These are phyloP conservation scores for Allantophomopsis cytisporea DNA, from an alignment of 2,329 filamentous ascomycete species.

Conservation along the genomic window DNA sequence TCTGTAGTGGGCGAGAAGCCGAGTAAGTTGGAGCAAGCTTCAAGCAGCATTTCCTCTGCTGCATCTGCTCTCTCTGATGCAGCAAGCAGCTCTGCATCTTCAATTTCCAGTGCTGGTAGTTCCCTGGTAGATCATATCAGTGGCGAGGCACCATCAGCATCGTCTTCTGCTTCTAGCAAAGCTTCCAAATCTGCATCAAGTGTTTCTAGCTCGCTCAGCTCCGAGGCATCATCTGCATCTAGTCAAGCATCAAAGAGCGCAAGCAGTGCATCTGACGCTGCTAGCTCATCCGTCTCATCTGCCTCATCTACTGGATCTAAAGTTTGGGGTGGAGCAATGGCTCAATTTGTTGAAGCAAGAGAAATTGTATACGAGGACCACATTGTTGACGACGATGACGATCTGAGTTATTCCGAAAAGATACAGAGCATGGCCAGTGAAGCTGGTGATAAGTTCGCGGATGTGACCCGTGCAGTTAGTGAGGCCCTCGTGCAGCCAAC, in stretches of 20 bases:
- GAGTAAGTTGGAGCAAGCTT: conserved; percentile 14
- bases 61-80: conserved; percentile 12
- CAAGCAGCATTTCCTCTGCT: conserved; percentile 11
- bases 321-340: conserved; percentile 28
- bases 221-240: conserved; percentile 15
- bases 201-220: conserved; percentile 1
- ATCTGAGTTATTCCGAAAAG: conserved; percentile 30
- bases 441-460: conserved; percentile 35
- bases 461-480: conserved; percentile 39
- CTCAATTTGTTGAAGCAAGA: conserved; percentile 30
- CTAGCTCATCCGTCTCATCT: conserved; percentile 12
- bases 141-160: conserved; percentile 1
- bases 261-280: conserved; percentile 12
- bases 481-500: conserved; percentile 35
- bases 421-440: conserved; percentile 34
- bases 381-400: conserved; percentile 29
- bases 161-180: conserved; percentile 8
- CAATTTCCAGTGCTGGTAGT: conserved; percentile 9
- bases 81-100: conserved; percentile 5
- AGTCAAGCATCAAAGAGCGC: conserved; percentile 18
- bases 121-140: conserved; percentile 1
- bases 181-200: conserved; percentile 5
- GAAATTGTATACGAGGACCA: conserved; percentile 30
- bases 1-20: conserved; percentile 12
- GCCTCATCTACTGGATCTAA: conserved; percentile 23